Evolutionary conservation across 208 protist species (phyloP), one percentile per base, ranked within the genome.

Genomic region (Acanthamoeba royreba): DNA sequence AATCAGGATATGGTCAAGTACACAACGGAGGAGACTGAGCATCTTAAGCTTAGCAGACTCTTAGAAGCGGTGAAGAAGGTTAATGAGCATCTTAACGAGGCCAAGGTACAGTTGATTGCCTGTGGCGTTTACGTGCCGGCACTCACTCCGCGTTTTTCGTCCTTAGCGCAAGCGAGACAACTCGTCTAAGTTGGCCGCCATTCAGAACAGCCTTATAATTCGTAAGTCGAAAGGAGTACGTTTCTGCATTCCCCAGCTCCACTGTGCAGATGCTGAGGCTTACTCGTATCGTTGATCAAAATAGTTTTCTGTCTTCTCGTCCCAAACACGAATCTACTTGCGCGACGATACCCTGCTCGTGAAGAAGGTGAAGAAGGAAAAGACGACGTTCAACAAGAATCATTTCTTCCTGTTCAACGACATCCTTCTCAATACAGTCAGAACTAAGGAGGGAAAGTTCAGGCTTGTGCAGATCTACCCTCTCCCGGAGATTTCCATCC

Each of bases 361-460:
- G 3, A 88, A 61, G 79, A 88, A 88, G 79, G 79, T 88, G 22
- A 88, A 88, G 47, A 88, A 88, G 79, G 79, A 88, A 19, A 88
- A 88, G 79, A 88, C 43, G 0, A 88, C 43, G 33, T 88, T 88
- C 33, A 5, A 31, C 47, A 88, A 55, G 79, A 38, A 88, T n/a
- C 79, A 88, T 46, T 88, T 88, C 79, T 88, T 88, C 79, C 19
- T 88, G 47, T 88, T 88, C 79, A 63, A 31, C 33, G 79, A 88
- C 49, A 52, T 88, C 28, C 49, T 88, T 33, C 40, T 88, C 47
- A 46, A 88, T n/a, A 88, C 79, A 5, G 79, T 88, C 40, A 17
- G 35, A 38, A 88, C 47, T 22, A 52, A 25, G 8, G 79, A 88
- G 49, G 45, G 45, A 38, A 88, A 88, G 49, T 88, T 43, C 49